Conservation (phyloP, 441 rosid genomes). For the Rhodomyrtus psidioides region DNA sequence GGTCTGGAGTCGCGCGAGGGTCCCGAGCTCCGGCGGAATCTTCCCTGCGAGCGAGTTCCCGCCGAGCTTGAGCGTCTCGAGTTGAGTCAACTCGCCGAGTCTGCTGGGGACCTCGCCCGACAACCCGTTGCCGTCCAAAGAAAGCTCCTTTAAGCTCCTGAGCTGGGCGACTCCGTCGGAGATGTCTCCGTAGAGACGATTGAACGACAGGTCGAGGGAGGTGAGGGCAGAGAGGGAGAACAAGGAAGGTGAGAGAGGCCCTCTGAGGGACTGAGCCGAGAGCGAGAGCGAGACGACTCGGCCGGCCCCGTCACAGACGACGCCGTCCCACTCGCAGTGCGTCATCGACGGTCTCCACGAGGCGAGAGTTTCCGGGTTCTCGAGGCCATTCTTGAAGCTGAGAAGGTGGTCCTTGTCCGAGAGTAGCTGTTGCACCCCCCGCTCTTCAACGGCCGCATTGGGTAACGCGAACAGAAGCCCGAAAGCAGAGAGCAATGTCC, state of each 20-base stretch:
- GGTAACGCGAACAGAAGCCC: not conserved
- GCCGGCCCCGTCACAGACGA: constrained; percentile 35
- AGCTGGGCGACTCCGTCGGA: constrained; percentile 24
- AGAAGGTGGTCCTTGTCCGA: constrained; percentile 32
- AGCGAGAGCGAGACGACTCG: constrained; percentile 42
- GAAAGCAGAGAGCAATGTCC: not conserved
- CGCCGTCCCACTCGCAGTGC: constrained; percentile 70
- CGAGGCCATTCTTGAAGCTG: constrained; percentile 40
- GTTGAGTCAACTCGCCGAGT: constrained; percentile 28
- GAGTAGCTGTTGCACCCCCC: not conserved
- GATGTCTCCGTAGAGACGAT: constrained; percentile 39
- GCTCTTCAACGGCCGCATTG: not conserved
- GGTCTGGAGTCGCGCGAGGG: constrained; percentile 27
- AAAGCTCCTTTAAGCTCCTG: constrained; percentile 22
- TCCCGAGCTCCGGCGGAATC: constrained; percentile 47
- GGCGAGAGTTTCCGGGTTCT: constrained; percentile 28
- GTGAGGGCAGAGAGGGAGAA: constrained; percentile 41
- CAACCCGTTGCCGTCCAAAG: constrained; percentile 23
- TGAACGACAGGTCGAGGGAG: constrained; percentile 52
- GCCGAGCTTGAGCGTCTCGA: constrained; percentile 39
- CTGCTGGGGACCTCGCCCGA: constrained; percentile 34
- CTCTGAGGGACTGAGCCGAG: constrained; percentile 27
- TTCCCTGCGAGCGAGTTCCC: constrained; percentile 38
- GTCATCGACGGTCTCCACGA: constrained; percentile 49
- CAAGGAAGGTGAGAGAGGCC: constrained; percentile 40